Conservation (phyloP, 73 alveolate species). For the Vitrella brassicaformis region DNA sequence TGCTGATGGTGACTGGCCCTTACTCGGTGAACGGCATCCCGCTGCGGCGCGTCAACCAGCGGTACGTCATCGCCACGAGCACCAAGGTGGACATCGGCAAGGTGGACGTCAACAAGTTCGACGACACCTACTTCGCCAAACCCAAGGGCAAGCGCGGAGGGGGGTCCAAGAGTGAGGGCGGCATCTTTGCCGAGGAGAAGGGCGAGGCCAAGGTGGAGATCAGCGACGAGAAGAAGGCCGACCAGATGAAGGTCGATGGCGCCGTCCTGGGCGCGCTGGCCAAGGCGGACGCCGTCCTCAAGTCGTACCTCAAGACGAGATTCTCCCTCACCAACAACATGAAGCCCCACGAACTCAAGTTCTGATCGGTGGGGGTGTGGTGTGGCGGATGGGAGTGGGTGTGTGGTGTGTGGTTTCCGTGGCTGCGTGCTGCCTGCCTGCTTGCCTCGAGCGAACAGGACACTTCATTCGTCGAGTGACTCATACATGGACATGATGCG, state of each 20-base stretch:
- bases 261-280: background rate
- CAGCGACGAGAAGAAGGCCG: too few relatives aligned
- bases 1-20: slow-evolving; percentile 50
- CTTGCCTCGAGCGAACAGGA: too few relatives aligned
- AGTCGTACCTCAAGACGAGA: slow-evolving; percentile 49
- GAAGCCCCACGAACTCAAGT: slow-evolving; percentile 45
- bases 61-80: slow-evolving; percentile 41
- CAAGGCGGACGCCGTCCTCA: slow-evolving; percentile 19
- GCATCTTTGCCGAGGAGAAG: too few relatives aligned
- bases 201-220: too few relatives aligned
- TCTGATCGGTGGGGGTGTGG: too few relatives aligned
- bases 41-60: slow-evolving; percentile 44
- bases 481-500: too few relatives aligned
- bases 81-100: slow-evolving; percentile 43
- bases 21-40: slow-evolving; percentile 45
- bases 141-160: slow-evolving; percentile 16
- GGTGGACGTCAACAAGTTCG: slow-evolving; percentile 20
- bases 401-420: too few relatives aligned
- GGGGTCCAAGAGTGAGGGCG: slow-evolving; percentile 2
- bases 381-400: too few relatives aligned
- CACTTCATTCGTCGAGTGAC: too few relatives aligned
- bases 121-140: slow-evolving; percentile 33
- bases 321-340: slow-evolving; percentile 45
- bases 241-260: background rate
- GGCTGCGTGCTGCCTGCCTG: too few relatives aligned